A percentile compares a stretch with the other conserved stretches of the same genome.
Evolutionary conservation across 2,329 filamentous ascomycete genomes (phyloP).

Genomic region (Paecilomyces niveus): DNA sequence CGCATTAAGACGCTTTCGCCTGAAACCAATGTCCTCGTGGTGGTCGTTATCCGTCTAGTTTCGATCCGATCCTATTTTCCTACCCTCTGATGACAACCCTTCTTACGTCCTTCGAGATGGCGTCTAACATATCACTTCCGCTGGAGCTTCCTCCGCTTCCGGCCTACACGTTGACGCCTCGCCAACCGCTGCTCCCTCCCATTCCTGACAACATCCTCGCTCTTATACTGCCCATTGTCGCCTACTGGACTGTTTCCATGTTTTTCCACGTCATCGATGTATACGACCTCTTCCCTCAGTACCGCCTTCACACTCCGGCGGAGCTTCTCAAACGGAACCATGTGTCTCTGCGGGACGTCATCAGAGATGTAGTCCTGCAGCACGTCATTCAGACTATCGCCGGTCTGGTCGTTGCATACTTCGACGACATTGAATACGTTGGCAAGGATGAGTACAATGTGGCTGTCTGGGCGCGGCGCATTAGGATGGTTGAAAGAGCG

Average conservation of each 20-base stretch:
- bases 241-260: constrained; percentile 82
- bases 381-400: constrained; percentile 80
- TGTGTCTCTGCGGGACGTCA: constrained; percentile 74
- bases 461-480: constrained; percentile 78
- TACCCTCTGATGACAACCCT: not conserved
- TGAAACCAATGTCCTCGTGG: not conserved
- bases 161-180: constrained; percentile 64
- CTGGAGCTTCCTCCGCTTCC: constrained; percentile 75
- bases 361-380: constrained; percentile 85
- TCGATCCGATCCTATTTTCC: not conserved
- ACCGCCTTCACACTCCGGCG: constrained; percentile 89
- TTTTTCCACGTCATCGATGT: constrained; percentile 84
- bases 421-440: constrained; percentile 65
- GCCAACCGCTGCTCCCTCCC: constrained; percentile 65
- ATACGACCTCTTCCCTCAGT: constrained; percentile 79
- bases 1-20: not conserved
- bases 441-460: constrained; percentile 82
- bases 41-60: not conserved
- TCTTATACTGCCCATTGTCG: constrained; percentile 67
- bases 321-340: constrained; percentile 85
- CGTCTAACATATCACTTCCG: constrained; percentile 25
- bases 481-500: constrained; percentile 71
- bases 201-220: constrained; percentile 76
- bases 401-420: constrained; percentile 59
- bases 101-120: constrained; percentile 16